Evolutionary conservation across 202 grass and related monocot species (phyloP), one percentile per base, ranked within the genome.

Genomic region (Panicum hallii): DNA sequence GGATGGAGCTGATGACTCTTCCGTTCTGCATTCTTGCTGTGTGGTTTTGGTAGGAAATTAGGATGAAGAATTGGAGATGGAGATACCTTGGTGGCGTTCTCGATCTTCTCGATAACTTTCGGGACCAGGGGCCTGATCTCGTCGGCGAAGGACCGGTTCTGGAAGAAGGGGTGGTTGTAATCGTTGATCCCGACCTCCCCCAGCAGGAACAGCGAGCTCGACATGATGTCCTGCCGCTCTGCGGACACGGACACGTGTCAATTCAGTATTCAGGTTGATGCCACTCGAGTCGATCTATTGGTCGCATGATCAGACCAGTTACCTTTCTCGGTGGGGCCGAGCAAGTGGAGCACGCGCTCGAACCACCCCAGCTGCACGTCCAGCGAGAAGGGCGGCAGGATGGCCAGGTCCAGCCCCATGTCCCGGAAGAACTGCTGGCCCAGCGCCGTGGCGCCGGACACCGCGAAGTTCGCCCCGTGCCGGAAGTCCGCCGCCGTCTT

Each of bases 161-260:
- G 90, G 23, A 72, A 28, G 7, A 95, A 78, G 20, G 75, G 86
- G 3, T 90, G 41, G 77, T 89, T 87, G 77, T 92, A 92, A 62
- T 92, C 93, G 42, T 89, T 90, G 6, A 40, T 15, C 40, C 90
- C 93, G 0, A 95, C 53, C 66, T 90, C 90, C 2, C 90, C 90
- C 54, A 90, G 1, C 17, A 92, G 61, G 30, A 95, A 87, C 19
- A 95, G 47, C 1, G 90, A 90, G 14, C n/a, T 90, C 5, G 70
- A 45, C 47, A 92, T 32, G 12, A 85, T 74, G 7, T 77, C 36
- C 28, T 77, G 63, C 11, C 82, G 68, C 71, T 91, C 87, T 94
- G 41, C 74, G 67, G 6, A 4, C 22, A 47, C 2, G 41, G 2
- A 43, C 19, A 70, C 20, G 56, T 60, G 56, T 60, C 56, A 60